Evolutionary conservation across 345 rosid genomes (phyloP).

Genomic region (Balakata baccata): DNA sequence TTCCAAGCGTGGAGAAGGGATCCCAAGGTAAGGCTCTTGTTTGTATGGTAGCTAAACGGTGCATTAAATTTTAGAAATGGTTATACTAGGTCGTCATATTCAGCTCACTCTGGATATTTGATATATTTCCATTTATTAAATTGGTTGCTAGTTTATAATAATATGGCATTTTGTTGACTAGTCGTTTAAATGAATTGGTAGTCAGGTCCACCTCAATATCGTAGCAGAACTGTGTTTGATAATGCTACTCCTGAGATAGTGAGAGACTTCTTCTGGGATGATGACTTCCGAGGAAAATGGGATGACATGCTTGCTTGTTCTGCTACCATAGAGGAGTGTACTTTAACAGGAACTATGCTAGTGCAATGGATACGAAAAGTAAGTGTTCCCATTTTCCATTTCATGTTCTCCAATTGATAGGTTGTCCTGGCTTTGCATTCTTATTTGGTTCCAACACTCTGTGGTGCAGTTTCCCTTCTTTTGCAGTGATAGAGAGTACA

Average conservation of each 20-base stretch:
- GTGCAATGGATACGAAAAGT: constrained; percentile 98
- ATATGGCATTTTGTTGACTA: constrained; percentile 22
- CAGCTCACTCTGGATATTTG: neutral
- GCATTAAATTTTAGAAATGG: constrained; percentile 7
- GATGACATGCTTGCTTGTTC: constrained; percentile 78
- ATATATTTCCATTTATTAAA: neutral
- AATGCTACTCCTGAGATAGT: constrained; percentile 80
- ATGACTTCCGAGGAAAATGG: constrained; percentile 74
- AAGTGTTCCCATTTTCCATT: neutral
- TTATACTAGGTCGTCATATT: neutral
- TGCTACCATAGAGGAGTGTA: constrained; percentile 59
- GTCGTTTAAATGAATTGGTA: constrained; percentile 24
- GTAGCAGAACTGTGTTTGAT: constrained; percentile 79
- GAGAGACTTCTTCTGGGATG: constrained; percentile 98
- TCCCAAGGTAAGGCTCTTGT: constrained; percentile 47
- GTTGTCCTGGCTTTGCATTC: neutral
- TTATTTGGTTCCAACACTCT: constrained; percentile 17
- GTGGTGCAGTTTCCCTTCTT: constrained; percentile 86
- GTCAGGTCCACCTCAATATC: constrained; percentile 89
- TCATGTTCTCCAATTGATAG: constrained; percentile 2
- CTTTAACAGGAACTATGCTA: constrained; percentile 65
- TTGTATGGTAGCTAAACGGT: constrained; percentile 1
- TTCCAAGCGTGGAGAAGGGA: constrained; percentile 95
- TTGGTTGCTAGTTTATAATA: neutral
- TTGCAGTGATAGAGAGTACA: constrained; percentile 88